Conservation (phyloP, 2,329 filamentous ascomycete species). For the Aspergillus caelatus region DNA sequence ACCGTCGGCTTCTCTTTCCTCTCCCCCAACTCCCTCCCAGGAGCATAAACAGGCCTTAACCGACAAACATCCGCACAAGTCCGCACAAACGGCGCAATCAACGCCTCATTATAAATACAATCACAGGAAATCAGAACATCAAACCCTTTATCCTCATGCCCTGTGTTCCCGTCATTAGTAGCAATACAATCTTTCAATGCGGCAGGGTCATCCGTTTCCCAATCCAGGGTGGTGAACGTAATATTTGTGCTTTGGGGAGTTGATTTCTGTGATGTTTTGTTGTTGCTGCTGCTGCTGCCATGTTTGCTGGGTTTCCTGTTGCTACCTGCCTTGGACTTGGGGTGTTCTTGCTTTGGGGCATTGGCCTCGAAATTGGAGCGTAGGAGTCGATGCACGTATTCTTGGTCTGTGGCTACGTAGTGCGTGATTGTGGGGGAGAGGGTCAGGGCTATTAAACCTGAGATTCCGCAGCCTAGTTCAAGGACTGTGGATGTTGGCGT, state of each 20-base stretch:
- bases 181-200: slow-evolving; percentile 40
- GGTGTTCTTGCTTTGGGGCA: slow-evolving; percentile 1
- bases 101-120: slow-evolving; percentile 90
- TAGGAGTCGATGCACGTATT: slow-evolving; percentile 78
- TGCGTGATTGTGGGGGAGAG: slow-evolving; percentile 62
- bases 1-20: slow-evolving; percentile 55
- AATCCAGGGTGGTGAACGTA: slow-evolving; percentile 70
- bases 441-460: slow-evolving; percentile 73
- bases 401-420: slow-evolving; percentile 85
- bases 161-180: slow-evolving; percentile 14
- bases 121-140: slow-evolving; percentile 83
- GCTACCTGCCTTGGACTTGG: slow-evolving; percentile 11
- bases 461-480: slow-evolving; percentile 88
- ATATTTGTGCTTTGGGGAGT: slow-evolving; percentile 44
- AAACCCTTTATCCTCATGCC: slow-evolving; percentile 53
- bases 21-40: background rate
- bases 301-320: slow-evolving; percentile 9
- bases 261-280: background rate
- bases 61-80: slow-evolving; percentile 76
- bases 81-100: slow-evolving; percentile 79
- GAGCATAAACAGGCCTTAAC: slow-evolving; percentile 48
- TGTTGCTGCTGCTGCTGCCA: background rate
- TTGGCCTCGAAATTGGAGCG: slow-evolving; percentile 69
- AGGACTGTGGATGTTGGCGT: slow-evolving; percentile 62
- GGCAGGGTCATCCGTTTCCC: slow-evolving; percentile 64